Conservation (phyloP, 495 filamentous ascomycete genomes). For the Aspergillus olivimuriae region DNA sequence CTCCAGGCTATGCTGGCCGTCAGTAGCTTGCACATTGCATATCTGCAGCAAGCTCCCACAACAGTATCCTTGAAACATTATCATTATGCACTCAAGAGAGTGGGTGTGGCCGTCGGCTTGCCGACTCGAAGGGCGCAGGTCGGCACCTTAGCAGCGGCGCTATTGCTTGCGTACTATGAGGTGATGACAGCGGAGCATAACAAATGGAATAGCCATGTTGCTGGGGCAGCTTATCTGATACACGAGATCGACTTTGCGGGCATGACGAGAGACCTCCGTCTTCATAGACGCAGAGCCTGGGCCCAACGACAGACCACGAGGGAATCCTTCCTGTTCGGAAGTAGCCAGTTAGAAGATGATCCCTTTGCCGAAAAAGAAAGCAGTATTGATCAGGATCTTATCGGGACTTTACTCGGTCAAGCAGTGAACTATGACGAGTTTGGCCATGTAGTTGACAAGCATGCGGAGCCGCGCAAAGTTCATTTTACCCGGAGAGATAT, state of each 20-base stretch:
- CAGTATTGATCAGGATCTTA: conserved; percentile 33
- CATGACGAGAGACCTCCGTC: conserved; percentile 64
- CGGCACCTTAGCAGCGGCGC: conserved; percentile 77
- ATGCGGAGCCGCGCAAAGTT: conserved; percentile 13
- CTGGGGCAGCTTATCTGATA: conserved; percentile 75
- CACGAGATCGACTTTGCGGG: conserved; percentile 72
- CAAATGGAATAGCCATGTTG: conserved; percentile 91
- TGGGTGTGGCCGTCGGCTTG: conserved; percentile 68
- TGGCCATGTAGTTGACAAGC: conserved; percentile 31
- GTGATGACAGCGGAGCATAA: conserved; percentile 90
- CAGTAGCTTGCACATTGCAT: conserved; percentile 82
- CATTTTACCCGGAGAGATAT: conserved; percentile 64
- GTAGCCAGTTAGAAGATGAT: conserved; percentile 27
- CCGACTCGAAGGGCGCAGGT: conserved; percentile 65
- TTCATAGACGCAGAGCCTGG: conserved; percentile 32
- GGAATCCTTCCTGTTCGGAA: conserved; percentile 14
- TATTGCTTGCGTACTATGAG: conserved; percentile 90
- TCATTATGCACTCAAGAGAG: conserved; percentile 70
- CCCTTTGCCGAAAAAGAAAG: conserved; percentile 40
- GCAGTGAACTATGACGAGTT: conserved; percentile 41
- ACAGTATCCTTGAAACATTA: conserved; percentile 89
- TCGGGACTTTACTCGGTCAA: conserved; percentile 40
- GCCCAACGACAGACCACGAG: conserved; percentile 17
- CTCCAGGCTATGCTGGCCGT: conserved; percentile 90
- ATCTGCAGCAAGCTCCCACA: conserved; percentile 61